Evolutionary conservation across 352 stramenopile species (phyloP).

Genomic region (Globisporangium splendens): DNA sequence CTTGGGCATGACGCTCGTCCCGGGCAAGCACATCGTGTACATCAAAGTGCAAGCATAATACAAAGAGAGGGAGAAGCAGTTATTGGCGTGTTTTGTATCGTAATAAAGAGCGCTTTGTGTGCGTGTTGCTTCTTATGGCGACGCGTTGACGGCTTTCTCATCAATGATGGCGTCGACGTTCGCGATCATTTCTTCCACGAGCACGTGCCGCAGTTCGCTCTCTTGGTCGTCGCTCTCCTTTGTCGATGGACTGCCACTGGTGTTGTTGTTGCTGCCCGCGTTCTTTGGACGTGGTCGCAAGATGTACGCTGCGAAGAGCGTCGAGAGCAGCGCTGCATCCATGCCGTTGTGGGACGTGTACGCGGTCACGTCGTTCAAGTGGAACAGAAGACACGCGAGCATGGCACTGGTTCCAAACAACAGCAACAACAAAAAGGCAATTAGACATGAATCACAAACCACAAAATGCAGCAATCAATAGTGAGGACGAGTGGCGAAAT

Average conservation of each 20-base stretch:
- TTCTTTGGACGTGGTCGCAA: slow-evolving; percentile 28
- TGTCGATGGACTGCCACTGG: neutral
- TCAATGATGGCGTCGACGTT: slow-evolving; percentile 76
- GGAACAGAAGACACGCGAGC: slow-evolving; percentile 72
- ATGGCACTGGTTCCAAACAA: slow-evolving; percentile 33
- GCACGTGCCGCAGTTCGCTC: slow-evolving; percentile 13
- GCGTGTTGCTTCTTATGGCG: neutral
- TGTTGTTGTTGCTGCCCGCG: neutral
- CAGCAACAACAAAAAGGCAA: neutral
- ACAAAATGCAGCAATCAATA: neutral
- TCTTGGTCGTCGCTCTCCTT: slow-evolving; percentile 13
- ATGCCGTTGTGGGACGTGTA: slow-evolving; percentile 78
- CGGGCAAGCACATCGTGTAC: slow-evolving; percentile 72
- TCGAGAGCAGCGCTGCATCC: slow-evolving; percentile 48
- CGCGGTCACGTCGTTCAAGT: slow-evolving; percentile 78
- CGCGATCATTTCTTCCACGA: slow-evolving; percentile 72
- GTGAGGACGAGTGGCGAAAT: neutral
- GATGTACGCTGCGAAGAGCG: slow-evolving; percentile 52
- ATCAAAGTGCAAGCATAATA: slow-evolving; percentile 45
- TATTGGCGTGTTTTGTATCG: neutral
- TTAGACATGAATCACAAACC: too few relatives aligned
- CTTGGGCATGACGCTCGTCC: slow-evolving; percentile 74
- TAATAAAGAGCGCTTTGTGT: neutral
- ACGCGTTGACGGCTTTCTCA: slow-evolving; percentile 56
- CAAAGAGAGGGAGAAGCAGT: neutral